Percentiles rank a stretch among this genome's conserved stretches.
phyloP scores from a whole-genome alignment of 2,329 filamentous ascomycete genomes.

The Elsinoe necatrix region DNA sequence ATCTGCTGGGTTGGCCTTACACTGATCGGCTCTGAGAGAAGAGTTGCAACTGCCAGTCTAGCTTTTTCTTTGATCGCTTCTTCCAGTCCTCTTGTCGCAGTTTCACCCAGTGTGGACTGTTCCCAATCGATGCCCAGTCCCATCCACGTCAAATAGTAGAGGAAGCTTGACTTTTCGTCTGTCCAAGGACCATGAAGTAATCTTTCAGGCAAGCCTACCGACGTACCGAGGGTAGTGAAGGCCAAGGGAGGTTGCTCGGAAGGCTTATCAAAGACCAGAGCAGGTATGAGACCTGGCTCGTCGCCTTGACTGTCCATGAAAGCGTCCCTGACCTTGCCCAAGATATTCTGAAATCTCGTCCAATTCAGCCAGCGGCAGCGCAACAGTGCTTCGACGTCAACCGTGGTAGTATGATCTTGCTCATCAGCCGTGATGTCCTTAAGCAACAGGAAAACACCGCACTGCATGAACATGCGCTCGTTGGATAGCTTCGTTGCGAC shows the following conservation, averaged over 20 bases:
- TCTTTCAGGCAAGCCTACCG: conserved; percentile 17
- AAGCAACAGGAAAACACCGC: conserved; percentile 18
- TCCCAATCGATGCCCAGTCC: conserved; percentile 16
- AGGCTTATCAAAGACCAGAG: conserved; percentile 16
- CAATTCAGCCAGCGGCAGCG: conserved; percentile 30
- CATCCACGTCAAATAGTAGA: conserved; percentile 17
- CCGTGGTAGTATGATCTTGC: conserved; percentile 3
- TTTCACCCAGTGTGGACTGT: conserved; percentile 21
- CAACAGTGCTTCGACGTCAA: conserved; percentile 24
- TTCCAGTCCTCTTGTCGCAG: conserved; percentile 24
- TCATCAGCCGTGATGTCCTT: conserved; percentile 11
- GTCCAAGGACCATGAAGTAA: conserved; percentile 24
- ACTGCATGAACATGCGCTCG: conserved; percentile 23
- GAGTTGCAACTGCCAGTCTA: conserved; percentile 20
- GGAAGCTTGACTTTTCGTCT: conserved; percentile 20
- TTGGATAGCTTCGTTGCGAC: conserved; percentile 26
- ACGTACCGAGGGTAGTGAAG: conserved; percentile 18
- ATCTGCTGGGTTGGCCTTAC: conserved; percentile 23
- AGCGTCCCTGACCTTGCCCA: conserved; percentile 14
- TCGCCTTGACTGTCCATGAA: neutral
- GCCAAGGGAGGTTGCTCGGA: conserved; percentile 20
- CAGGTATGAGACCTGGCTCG: neutral
- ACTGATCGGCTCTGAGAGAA: conserved; percentile 21
- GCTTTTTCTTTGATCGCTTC: conserved; percentile 24
- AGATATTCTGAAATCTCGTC: conserved; percentile 25